These are phyloP conservation scores for Xylaria grammica DNA, from an alignment of 495 filamentous ascomycete species.

Conservation along the genomic window DNA sequence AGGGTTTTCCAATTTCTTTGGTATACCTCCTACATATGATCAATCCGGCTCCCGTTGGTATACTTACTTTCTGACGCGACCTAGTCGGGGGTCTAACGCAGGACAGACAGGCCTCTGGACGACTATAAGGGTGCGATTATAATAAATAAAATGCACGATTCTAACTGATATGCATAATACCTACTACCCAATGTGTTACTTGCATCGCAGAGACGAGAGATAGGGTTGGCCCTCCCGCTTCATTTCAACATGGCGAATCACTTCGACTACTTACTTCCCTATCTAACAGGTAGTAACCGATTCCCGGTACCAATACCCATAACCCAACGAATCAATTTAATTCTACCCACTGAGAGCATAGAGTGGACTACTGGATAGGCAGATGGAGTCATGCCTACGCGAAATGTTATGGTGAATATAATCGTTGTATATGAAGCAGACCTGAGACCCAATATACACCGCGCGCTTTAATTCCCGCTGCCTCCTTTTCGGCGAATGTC, in stretches of 20 bases:
- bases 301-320: neutral
- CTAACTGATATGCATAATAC: neutral
- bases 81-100: neutral
- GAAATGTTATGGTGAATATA: neutral
- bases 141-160: neutral
- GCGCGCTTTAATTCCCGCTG: neutral
- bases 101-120: neutral
- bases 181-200: neutral
- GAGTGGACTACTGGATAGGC: neutral
- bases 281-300: no score
- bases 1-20: neutral
- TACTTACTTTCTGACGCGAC: neutral
- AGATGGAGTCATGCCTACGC: neutral
- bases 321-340: neutral
- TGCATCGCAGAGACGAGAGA: neutral
- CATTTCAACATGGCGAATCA: neutral
- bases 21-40: slow-evolving; percentile 9
- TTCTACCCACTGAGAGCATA: neutral
- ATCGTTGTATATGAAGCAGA: slow-evolving; percentile 21
- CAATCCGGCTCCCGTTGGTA: slow-evolving; percentile 12
- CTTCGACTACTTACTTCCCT: neutral
- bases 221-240: slow-evolving; percentile 1
- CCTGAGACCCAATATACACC: slow-evolving; percentile 12
- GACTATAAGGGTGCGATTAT: neutral
- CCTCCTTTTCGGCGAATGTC: neutral